These are phyloP conservation scores for Circinella minor DNA, from an alignment of 371 early-diverging fungal species.

Conservation along the genomic window DNA sequence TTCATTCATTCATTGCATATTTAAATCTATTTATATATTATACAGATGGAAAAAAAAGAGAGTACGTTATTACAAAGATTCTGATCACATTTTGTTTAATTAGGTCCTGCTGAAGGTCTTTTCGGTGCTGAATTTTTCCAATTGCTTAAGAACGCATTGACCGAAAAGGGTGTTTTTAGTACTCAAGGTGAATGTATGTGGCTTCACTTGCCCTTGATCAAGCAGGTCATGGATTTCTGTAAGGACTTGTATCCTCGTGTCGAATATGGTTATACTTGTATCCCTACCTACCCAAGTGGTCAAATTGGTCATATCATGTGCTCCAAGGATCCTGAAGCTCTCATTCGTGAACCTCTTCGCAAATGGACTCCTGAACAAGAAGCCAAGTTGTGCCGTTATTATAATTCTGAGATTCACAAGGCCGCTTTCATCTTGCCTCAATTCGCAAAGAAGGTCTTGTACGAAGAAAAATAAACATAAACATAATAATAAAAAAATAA, in stretches of 20 bases:
- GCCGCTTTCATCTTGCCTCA: conserved; percentile 93
- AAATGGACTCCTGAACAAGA: conserved; percentile 80
- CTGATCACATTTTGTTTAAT: no score
- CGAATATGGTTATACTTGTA: conserved; percentile 90
- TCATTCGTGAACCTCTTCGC: conserved; percentile 82
- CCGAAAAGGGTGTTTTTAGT: conserved; percentile 89
- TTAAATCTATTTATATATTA: no score
- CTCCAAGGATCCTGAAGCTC: conserved; percentile 76
- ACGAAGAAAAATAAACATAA: conserved; percentile 8
- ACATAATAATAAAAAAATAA: background rate
- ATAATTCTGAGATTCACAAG: conserved; percentile 92
- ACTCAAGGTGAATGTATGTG: conserved; percentile 99
- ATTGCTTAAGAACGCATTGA: conserved; percentile 90
- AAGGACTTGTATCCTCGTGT: conserved; percentile 85
- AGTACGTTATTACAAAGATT: no score
- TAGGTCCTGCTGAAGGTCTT: conserved; percentile 93
- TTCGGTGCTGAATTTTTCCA: conserved; percentile 91
- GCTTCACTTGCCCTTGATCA: conserved; percentile 93
- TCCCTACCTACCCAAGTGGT: conserved; percentile 97
- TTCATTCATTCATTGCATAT: no score
- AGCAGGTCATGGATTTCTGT: conserved; percentile 79
- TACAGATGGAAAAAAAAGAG: no score
- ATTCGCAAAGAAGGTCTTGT: conserved; percentile 73
- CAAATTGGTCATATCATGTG: conserved; percentile 95
- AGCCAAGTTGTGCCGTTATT: conserved; percentile 83